Base-by-base conservation (phyloP, 495 filamentous ascomycete genomes). In the Lophiostoma macrostomum region DNA sequence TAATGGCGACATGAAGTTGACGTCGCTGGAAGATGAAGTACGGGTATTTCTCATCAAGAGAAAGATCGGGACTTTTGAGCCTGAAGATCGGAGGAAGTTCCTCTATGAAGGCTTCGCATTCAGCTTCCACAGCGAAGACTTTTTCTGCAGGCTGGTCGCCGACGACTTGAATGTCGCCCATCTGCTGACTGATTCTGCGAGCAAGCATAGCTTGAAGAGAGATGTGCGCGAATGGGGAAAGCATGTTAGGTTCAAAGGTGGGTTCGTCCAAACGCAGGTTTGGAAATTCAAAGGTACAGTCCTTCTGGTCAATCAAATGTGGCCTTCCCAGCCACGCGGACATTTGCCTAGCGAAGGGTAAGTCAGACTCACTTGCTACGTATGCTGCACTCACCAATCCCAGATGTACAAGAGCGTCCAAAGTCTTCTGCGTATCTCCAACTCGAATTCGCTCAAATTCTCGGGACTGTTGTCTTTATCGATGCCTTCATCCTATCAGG, bases 1-100 rank as follows among this genome's bases (percentile, higher is more conserved):
- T 73, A 8, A 71, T 72, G 29, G 75, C 66, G 24, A 73, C 65
- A 53, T 78, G 71, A 20, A 79, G 58, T 42, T 78, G 76, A 12
- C 63, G 65, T 19, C 76, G 76, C 37, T 80, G 77, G 38, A 74
- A 71, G 6, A 71, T 61, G 25, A 75, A 69, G 56, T 70, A 77
- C 4, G 57, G 42, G 45, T 72, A 53, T 29, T 71, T 59, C 1
- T 61, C 34, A 48, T 80, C 77, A 69, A 75, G 74, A 16, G 65
- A 71, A 1, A 65, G 71, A 36, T 79, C 74, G 0, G 76, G 70
- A 13, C 62, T 37, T 14, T 47, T 36, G 11, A 74, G 28, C 8
- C 64, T 61, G 31, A 76, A 79, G 16, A 74, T 67, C 5, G 64
- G 44, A 0, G 74, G 76, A 10, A 79, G 67, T 13, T 64, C 57